Base-by-base conservation (phyloP, 441 rosid species). In the Syzygium malaccense region DNA sequence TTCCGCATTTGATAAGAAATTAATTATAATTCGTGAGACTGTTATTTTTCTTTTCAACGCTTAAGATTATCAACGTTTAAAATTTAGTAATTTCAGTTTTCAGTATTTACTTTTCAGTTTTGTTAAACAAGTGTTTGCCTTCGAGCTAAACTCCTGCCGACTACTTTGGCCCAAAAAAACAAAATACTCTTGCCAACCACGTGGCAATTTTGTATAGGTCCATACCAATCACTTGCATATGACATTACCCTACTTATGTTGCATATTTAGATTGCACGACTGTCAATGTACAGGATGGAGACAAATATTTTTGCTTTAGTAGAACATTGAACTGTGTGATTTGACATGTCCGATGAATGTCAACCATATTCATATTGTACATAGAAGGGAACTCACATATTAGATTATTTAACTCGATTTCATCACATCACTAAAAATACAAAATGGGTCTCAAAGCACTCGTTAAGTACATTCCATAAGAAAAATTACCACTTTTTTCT, bases 21-120 rank as follows among this genome's bases (percentile, higher is more conserved):
- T 75, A 41, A 23, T 23, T 41, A 23, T 41, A 23, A 20, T 0
- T 0, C 8, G 28, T 5, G 13, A 8, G 0, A 23, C 4, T 71
- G 26, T 37, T 11, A 20, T 5, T 75, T 23, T 23, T 23, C 6
- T 23, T 75, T 41, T 75, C 5, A 23, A 18, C n/a, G 13, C 15
- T 41, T 41, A 12, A 12, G 48, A 13, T 41, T 41, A 26, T 41
- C 51, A 14, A 60, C 12, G 5, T 28, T 60, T 14, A 60, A 28
- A 60, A 13, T 28, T 28, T 28, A 60, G 32, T 28, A 32, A 32
- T 60, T 5, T 5, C 13, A 14, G 32, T 5, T 60, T 28, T n/a
- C 17, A 5, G 32, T 60, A 33, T 23, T 71, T 19, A 71, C 25
- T 75, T 23, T 23, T 75, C 83, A 41, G 23, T 19, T 30, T 66